phyloP scores from a whole-genome alignment of 2,329 filamentous ascomycete genomes.

The Alternaria novae-zelandiae region DNA sequence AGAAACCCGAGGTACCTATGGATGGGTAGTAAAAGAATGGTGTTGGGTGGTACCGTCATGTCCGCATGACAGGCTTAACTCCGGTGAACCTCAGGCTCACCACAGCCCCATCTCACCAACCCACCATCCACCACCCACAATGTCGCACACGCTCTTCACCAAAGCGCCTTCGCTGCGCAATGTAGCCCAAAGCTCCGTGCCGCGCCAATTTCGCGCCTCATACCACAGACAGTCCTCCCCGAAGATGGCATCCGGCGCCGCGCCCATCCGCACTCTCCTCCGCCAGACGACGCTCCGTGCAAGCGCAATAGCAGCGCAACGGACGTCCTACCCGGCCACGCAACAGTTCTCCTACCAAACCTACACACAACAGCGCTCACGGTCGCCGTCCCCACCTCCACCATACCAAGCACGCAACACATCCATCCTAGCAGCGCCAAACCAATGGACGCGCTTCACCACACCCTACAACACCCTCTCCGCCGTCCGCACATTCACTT shows the following conservation, averaged over 20 bases:
- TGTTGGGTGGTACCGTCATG: background rate
- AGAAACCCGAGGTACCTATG: background rate
- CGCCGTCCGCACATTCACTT: conserved; percentile 42
- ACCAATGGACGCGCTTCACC: conserved; percentile 44
- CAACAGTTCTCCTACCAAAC: conserved; percentile 25
- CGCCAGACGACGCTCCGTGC: conserved; percentile 36
- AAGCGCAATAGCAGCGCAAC: conserved; percentile 29
- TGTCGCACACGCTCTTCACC: conserved; percentile 24
- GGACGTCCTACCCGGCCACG: conserved; percentile 26
- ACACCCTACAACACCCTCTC: conserved; percentile 37
- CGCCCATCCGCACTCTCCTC: conserved; percentile 37
- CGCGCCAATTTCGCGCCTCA: conserved; percentile 10
- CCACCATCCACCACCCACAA: conserved; percentile 9
- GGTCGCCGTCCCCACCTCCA: conserved; percentile 31
- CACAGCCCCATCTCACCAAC: conserved; percentile 11
- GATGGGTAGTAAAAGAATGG: background rate
- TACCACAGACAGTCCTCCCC: conserved; percentile 24
- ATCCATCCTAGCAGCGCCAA: conserved; percentile 30
- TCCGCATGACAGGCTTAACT: conserved; percentile 10
- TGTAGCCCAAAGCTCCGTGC: conserved; percentile 11
- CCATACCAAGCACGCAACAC: conserved; percentile 35
- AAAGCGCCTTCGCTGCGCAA: conserved; percentile 17
- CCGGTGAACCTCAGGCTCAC: conserved; percentile 24
- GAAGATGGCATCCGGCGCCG: conserved; percentile 33
- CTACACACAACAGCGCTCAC: conserved; percentile 21